These are phyloP conservation scores for Crassisporium funariophilum DNA, from an alignment of 768 basidiomycete genomes.

Conservation along the genomic window DNA sequence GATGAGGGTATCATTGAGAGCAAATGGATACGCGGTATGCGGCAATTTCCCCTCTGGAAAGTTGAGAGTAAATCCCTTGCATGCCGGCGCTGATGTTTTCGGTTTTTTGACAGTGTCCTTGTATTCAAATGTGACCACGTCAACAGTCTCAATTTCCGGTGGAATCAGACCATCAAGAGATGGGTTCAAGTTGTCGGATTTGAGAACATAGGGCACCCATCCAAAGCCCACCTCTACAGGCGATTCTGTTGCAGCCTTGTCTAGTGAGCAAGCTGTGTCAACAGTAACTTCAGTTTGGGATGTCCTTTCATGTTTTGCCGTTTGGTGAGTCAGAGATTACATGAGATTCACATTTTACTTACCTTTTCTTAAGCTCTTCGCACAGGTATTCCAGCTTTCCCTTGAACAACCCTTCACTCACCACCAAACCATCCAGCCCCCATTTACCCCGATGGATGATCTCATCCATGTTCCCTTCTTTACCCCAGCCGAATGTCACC, in stretches of 20 bases:
- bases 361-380: slow-evolving; percentile 11
- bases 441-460: slow-evolving; percentile 15
- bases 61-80: slow-evolving; percentile 9
- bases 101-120: not conserved
- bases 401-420: slow-evolving; percentile 25
- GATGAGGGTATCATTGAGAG: slow-evolving; percentile 20
- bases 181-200: not conserved
- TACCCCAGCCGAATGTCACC: slow-evolving; percentile 21
- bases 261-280: not conserved
- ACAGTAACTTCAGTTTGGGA: not conserved
- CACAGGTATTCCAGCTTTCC: slow-evolving; percentile 25
- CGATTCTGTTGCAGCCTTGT: not conserved
- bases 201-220: not conserved
- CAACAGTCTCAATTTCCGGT: slow-evolving; percentile 1
- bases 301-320: not conserved
- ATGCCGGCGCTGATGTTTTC: slow-evolving; percentile 1
- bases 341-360: not conserved
- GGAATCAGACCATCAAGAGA: not conserved
- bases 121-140: slow-evolving; percentile 1
- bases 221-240: not conserved
- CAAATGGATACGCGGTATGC: slow-evolving; percentile 26
- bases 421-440: slow-evolving; percentile 24
- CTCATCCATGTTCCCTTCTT: slow-evolving; percentile 10
- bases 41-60: slow-evolving; percentile 24
- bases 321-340: not conserved